A percentile compares a stretch with the other conserved stretches of the same genome.
These are phyloP conservation scores for Gossypium longicalyx DNA, from an alignment of 345 rosid species.

Conservation along the genomic window DNA sequence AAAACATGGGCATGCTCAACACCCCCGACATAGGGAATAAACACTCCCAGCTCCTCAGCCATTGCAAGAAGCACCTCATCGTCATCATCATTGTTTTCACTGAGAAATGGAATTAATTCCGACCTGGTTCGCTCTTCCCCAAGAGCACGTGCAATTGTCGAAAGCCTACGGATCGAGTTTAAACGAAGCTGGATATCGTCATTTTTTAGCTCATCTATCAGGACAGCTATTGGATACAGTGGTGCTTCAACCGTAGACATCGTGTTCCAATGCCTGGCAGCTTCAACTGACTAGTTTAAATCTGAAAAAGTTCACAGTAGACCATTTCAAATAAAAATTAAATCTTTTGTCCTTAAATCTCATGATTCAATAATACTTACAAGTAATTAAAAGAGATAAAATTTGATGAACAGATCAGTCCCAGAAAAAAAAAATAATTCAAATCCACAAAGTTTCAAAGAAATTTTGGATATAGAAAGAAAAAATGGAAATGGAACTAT, in stretches of 20 bases:
- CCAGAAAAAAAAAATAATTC: constrained; percentile 5
- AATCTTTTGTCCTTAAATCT: constrained; percentile 2
- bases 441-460: background rate
- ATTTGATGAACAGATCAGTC: background rate
- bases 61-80: constrained; percentile 97
- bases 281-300: background rate
- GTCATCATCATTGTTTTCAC: constrained; percentile 93
- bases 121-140: constrained; percentile 93
- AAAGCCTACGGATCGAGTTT: constrained; percentile 81
- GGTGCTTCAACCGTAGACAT: constrained; percentile 90
- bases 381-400: background rate
- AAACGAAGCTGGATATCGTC: constrained; percentile 92
- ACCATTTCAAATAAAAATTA: background rate
- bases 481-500: background rate
- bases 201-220: constrained; percentile 90
- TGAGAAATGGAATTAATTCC: constrained; percentile 83
- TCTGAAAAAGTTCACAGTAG: background rate
- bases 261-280: constrained; percentile 10
- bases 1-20: constrained; percentile 74
- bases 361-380: constrained; percentile 1
- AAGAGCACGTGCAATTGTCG: constrained; percentile 94
- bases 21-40: constrained; percentile 90
- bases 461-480: background rate
- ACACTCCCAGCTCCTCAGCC: constrained; percentile 90
- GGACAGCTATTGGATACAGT: constrained; percentile 78